phyloP scores from a whole-genome alignment of 768 basidiomycete genomes.

The Rhodotorula paludigena region DNA sequence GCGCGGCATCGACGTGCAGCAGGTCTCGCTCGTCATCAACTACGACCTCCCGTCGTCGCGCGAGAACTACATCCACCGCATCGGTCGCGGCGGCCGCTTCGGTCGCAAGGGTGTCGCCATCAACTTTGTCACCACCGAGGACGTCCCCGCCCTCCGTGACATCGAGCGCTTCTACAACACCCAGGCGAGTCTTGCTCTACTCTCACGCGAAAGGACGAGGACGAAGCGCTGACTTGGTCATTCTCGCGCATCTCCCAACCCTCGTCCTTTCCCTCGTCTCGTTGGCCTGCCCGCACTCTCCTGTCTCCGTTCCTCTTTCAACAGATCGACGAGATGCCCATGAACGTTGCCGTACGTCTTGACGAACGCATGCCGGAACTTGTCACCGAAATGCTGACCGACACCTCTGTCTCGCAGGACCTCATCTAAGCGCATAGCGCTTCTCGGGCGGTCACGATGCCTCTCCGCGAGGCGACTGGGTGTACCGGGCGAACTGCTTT shows the following conservation, averaged over 20 bases:
- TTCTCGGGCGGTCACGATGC: too few relatives aligned
- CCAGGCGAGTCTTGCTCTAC: neutral
- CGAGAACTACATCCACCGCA: slow-evolving; percentile 99
- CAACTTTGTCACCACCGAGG: slow-evolving; percentile 60
- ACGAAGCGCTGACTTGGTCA: too few relatives aligned
- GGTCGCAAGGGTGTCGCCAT: slow-evolving; percentile 99
- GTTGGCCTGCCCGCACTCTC: neutral
- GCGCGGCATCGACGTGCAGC: slow-evolving; percentile 95
- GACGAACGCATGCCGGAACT: too few relatives aligned
- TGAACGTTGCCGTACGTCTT: slow-evolving; percentile 11
- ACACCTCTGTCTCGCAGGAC: neutral
- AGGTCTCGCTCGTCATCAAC: slow-evolving; percentile 70
- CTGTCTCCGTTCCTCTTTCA: neutral
- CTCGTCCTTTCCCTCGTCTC: neutral
- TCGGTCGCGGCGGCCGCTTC: slow-evolving; percentile 97
- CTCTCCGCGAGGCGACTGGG: too few relatives aligned
- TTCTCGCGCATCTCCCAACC: neutral
- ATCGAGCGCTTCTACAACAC: slow-evolving; percentile 39
- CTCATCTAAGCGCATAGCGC: neutral
- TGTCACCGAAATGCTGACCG: too few relatives aligned
- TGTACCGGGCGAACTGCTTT: too few relatives aligned
- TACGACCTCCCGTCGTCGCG: slow-evolving; percentile 88
- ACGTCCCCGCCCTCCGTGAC: slow-evolving; percentile 19
- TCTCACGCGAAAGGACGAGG: neutral
- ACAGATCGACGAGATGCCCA: slow-evolving; percentile 29